Evolutionary conservation across 495 filamentous ascomycete species (phyloP).

Genomic region (Penicillium macrosclerotiorum): DNA sequence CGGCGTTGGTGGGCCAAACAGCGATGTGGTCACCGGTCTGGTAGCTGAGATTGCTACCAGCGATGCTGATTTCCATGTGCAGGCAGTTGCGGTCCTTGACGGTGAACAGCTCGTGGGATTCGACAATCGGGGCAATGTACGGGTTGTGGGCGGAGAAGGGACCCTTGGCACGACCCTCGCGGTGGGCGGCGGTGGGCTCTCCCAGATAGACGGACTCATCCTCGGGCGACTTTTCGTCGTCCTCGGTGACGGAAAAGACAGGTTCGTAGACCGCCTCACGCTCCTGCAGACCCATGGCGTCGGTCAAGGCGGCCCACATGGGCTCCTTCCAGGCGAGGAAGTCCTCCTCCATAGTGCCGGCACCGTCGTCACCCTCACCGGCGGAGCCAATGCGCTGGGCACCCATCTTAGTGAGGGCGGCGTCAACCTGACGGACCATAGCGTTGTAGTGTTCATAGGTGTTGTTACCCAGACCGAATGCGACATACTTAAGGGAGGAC

Average conservation of each 20-base stretch:
- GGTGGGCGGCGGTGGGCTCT: slow-evolving; percentile 94
- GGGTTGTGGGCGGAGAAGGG: slow-evolving; percentile 97
- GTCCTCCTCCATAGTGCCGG: slow-evolving; percentile 99
- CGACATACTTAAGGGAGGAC: slow-evolving; percentile 82
- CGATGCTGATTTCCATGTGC: slow-evolving; percentile 94
- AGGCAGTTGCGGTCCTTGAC: slow-evolving; percentile 93
- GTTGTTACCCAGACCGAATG: slow-evolving; percentile 96
- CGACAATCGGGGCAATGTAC: slow-evolving; percentile 88
- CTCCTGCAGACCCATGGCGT: slow-evolving; percentile 85
- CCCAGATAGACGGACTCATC: slow-evolving; percentile 90
- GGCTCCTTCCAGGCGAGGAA: slow-evolving; percentile 99
- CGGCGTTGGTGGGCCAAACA: slow-evolving; percentile 95
- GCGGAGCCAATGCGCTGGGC: slow-evolving; percentile 80
- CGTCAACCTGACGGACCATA: slow-evolving; percentile 90
- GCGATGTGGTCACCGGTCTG: slow-evolving; percentile 97
- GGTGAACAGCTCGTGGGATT: slow-evolving; percentile 87
- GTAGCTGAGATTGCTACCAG: slow-evolving; percentile 76
- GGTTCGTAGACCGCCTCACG: slow-evolving; percentile 96
- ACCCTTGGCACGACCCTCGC: slow-evolving; percentile 79
- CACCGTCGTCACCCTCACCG: slow-evolving; percentile 96
- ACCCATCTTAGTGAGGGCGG: slow-evolving; percentile 74
- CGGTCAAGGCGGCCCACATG: slow-evolving; percentile 87
- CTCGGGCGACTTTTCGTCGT: slow-evolving; percentile 68
- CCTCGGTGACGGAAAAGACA: slow-evolving; percentile 79
- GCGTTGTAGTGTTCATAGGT: slow-evolving; percentile 99